Base-by-base conservation (phyloP, 768 basidiomycete species). In the Leccinum sublutescens region DNA sequence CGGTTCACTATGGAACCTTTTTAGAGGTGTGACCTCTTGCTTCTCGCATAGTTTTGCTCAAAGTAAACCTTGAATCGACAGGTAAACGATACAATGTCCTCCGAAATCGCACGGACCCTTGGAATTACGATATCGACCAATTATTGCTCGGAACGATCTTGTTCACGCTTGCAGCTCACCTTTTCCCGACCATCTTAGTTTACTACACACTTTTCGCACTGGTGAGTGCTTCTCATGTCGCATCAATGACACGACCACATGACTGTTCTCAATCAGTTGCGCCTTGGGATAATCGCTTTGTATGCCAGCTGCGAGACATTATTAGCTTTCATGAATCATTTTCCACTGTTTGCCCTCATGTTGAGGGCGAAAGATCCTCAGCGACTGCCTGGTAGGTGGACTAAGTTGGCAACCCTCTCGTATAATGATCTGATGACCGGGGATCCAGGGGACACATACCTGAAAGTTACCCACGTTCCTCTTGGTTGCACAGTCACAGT, bases 71-170 rank as follows among this genome's bases (percentile, higher is more conserved):
- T 21, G 19, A 50, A 25, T 31, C 7, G 8, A 52, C 62, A 95
- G 95, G 96, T 1, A 98, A 92, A 74, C 82, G 94, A 50, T 88
- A 85, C 68, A 98, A 98, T 69, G 84, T 87, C 9, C 77, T 99
- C 6, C 85, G 95, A 33, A 83, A 89, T 54, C 85, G 95, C n/a
- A 88, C 86, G 4, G 97, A 98, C 67, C 83, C 88, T 0, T 94
- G 91, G 85, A 83, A 88, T 57, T 98, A 97, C 66, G 91, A 94
- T 55, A 80, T 95, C 27, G 96, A 98, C 71, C 94, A 98, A 69
- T 82, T 98, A 2, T 78, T 98, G n/a, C 88, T 98, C 36, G 96
- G 96, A 5, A 95, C 97, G 0, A 86, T 93, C 56, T 76, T 95
- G 53, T 92, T 95, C 77, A 91, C 92, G 0, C 79, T 93, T 17